These are phyloP conservation scores for Phytophthora colocasiae DNA, from an alignment of 352 stramenopile species.

Conservation along the genomic window DNA sequence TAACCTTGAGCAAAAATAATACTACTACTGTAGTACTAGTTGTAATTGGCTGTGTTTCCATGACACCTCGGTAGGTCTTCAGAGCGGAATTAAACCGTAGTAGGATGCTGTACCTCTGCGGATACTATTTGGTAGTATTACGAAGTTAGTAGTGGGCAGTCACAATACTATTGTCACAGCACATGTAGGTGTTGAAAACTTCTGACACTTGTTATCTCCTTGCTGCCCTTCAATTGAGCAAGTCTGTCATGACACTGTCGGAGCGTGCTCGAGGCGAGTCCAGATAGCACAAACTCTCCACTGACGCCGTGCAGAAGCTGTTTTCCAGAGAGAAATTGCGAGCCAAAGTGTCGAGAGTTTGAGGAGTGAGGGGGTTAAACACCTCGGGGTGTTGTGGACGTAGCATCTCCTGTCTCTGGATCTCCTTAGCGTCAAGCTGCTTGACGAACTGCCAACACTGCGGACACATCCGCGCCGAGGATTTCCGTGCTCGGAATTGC, in stretches of 20 bases:
- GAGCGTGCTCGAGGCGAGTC: conserved; percentile 31
- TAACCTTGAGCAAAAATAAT: too few relatives aligned
- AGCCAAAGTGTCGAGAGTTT: conserved; percentile 30
- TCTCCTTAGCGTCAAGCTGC: conserved; percentile 34
- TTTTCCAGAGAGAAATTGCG: conserved; percentile 46
- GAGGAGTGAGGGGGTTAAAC: conserved; percentile 37
- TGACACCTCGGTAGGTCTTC: too few relatives aligned
- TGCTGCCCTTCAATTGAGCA: conserved; percentile 26
- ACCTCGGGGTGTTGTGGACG: conserved; percentile 20
- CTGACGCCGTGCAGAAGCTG: conserved; percentile 37
- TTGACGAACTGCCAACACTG: conserved; percentile 38
- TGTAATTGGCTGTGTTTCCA: too few relatives aligned
- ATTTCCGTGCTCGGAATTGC: conserved; percentile 35
- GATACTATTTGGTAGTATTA: too few relatives aligned
- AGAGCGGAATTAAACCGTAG: too few relatives aligned
- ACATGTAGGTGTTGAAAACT: background rate
- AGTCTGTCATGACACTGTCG: conserved; percentile 38
- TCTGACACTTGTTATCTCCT: conserved; percentile 1
- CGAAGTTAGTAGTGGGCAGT: too few relatives aligned
- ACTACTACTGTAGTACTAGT: too few relatives aligned
- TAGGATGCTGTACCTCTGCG: too few relatives aligned
- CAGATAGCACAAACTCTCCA: conserved; percentile 39
- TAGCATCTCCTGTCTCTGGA: conserved; percentile 39
- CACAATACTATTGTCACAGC: too few relatives aligned
- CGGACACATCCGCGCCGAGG: conserved; percentile 33